Conservation (phyloP, 2,329 filamentous ascomycete genomes). For the Metarhizium robertsii region DNA sequence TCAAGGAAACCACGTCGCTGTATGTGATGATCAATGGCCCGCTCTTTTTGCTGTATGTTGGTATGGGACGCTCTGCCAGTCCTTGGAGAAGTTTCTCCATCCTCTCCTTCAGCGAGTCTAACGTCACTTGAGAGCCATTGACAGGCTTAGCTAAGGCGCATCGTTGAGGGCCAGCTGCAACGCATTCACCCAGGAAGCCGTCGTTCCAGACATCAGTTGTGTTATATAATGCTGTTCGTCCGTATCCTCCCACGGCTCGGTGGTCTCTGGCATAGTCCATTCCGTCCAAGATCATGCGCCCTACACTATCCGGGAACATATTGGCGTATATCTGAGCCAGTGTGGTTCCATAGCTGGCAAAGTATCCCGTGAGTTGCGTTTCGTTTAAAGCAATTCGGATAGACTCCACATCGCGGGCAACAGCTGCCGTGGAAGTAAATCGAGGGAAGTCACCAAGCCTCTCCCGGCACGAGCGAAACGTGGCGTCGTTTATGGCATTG, state of each 20-base stretch:
- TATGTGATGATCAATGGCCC: no score
- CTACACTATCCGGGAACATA: slow-evolving; percentile 37
- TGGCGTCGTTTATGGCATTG: not conserved
- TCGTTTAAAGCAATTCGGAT: slow-evolving; percentile 34
- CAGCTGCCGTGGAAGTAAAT: slow-evolving; percentile 33
- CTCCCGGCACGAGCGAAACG: slow-evolving; percentile 27
- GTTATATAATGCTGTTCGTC: no score
- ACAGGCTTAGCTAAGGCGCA: no score
- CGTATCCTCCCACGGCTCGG: slow-evolving; percentile 22
- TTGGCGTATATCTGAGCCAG: slow-evolving; percentile 40
- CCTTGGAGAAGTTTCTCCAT: no score
- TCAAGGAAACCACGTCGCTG: no score
- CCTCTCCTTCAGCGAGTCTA: no score
- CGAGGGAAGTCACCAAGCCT: slow-evolving; percentile 31
- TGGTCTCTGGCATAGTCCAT: slow-evolving; percentile 35
- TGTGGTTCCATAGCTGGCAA: slow-evolving; percentile 20
- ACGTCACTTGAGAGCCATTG: no score
- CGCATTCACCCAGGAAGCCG: no score
- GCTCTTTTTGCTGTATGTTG: no score
- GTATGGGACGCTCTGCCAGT: no score
- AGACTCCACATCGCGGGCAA: slow-evolving; percentile 36
- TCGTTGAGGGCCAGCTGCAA: no score
- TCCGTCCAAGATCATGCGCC: slow-evolving; percentile 37
- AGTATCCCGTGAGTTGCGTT: slow-evolving; percentile 34
- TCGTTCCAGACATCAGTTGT: no score